Base-by-base conservation (phyloP, 345 rosid genomes). In the Lenwebbia sp. region DNA sequence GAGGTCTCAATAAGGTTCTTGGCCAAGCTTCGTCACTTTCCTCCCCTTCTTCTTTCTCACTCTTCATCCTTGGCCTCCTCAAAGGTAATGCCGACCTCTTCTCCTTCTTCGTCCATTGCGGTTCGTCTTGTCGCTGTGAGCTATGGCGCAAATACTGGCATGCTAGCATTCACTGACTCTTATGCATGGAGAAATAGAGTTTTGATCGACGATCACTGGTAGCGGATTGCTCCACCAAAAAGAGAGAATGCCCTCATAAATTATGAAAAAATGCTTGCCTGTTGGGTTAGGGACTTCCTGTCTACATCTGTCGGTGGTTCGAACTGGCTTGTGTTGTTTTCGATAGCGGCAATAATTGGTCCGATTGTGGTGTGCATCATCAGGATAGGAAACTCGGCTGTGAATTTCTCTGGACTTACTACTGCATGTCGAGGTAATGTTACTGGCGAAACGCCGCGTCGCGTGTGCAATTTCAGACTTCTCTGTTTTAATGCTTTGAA, bases 401-500 rank as follows among this genome's bases (percentile, higher is more conserved):
- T 96, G 98, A 96, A 89, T 91, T n/a, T 95, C 96, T 85, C 10
- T 96, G 96, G 96, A 94, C 96, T 86, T 92, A 89, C 87, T 95
- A 91, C 88, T 92, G 96, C 89, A 92, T 95, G 7, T 90, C 92
- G 76, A 94, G 95, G 99, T 96, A 82, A 40, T 84, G 82, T 50
- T 28, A 23, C 53, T n/a, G 17, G 41, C 53, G 33, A 50, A 50
- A 82, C 53, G 23, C 40, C 8, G 21, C 50, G 9, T 44, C 47
- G 7, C 47, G 50, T 47, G 50, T 47, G 50, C 50, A 1, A 5
- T 30, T 44, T 28, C 33, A 26, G 56, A 21, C 58, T 82, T 50
- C n/a, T 22, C 25, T 40, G 41, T 37, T 40, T 26, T 17, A 7
- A 28, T 62, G 26, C n/a, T 6, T 2, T 30, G 22, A 12, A 21